These are phyloP conservation scores for Juglanconis juglandina DNA, from an alignment of 2,329 filamentous ascomycete genomes.

Conservation along the genomic window DNA sequence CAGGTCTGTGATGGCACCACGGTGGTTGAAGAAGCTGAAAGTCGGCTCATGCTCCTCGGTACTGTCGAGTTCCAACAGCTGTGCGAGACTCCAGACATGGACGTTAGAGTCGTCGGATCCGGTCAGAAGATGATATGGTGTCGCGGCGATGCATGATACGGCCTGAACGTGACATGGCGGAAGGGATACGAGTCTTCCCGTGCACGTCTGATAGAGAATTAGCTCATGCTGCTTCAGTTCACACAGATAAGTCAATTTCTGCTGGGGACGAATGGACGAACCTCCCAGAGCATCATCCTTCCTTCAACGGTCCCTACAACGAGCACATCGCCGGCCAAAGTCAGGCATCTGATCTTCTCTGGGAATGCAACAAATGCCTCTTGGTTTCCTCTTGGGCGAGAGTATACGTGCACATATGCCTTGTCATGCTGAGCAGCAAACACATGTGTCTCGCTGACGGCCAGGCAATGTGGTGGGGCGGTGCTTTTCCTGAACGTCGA, in stretches of 20 bases:
- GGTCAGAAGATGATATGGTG: constrained; percentile 70
- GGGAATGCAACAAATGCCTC: constrained; percentile 86
- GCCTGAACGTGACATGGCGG: constrained; percentile 75
- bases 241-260: not conserved
- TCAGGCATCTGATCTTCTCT: constrained; percentile 77
- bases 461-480: constrained; percentile 72
- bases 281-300: constrained; percentile 89
- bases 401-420: constrained; percentile 90
- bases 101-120: constrained; percentile 84
- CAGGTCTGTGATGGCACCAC: constrained; percentile 67
- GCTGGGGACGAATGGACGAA: constrained; percentile 33
- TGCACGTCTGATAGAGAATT: constrained; percentile 55
- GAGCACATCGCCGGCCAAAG: constrained; percentile 69
- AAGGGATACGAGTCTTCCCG: constrained; percentile 72
- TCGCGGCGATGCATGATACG: constrained; percentile 71
- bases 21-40: constrained; percentile 73
- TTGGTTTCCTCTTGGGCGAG: constrained; percentile 75
- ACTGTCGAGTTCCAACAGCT: constrained; percentile 61
- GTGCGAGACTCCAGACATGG: constrained; percentile 83
- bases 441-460: constrained; percentile 75
- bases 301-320: constrained; percentile 81
- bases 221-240: not conserved
- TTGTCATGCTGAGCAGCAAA: constrained; percentile 92
- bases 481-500: constrained; percentile 89
- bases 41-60: constrained; percentile 64